Evolutionary conservation across 2,329 filamentous ascomycete genomes (phyloP).

Genomic region (Penicillium griseofulvum): DNA sequence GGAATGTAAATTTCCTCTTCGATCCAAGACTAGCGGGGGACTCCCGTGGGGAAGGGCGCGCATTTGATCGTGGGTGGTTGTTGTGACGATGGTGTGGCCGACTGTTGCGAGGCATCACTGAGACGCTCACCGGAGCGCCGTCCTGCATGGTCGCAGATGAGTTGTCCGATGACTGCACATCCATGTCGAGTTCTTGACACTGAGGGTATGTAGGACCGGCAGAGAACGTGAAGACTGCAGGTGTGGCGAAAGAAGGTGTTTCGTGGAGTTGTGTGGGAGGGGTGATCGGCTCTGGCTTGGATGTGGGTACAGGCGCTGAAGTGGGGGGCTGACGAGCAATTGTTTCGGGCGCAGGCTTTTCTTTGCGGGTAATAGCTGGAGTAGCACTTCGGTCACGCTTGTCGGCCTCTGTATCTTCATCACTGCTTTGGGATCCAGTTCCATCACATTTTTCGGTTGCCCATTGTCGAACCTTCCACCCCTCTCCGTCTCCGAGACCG

Average conservation of each 20-base stretch:
- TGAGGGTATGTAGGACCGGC: slow-evolving; percentile 41
- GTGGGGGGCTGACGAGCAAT: slow-evolving; percentile 28
- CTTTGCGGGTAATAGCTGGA: slow-evolving; percentile 35
- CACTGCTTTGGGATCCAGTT: slow-evolving; percentile 36
- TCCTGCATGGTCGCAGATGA: slow-evolving; percentile 30
- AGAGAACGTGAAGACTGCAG: slow-evolving; percentile 45
- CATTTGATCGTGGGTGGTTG: slow-evolving; percentile 37
- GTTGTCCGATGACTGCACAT: slow-evolving; percentile 44
- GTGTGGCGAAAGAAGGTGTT: slow-evolving; percentile 23
- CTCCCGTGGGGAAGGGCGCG: slow-evolving; percentile 40
- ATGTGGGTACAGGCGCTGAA: slow-evolving; percentile 28
- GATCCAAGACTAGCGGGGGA: slow-evolving; percentile 43
- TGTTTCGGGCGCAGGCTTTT: slow-evolving; percentile 27
- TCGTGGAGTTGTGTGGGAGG: slow-evolving; percentile 26
- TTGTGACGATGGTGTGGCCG: slow-evolving; percentile 42
- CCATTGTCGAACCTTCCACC: slow-evolving; percentile 63
- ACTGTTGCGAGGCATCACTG: slow-evolving; percentile 43
- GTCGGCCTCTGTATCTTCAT: slow-evolving; percentile 45
- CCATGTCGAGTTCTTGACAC: slow-evolving; percentile 39
- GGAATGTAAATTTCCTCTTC: slow-evolving; percentile 48
- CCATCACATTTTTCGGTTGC: slow-evolving; percentile 49
- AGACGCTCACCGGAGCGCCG: slow-evolving; percentile 41
- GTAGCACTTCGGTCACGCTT: slow-evolving; percentile 40
- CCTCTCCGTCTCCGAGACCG: slow-evolving; percentile 76
- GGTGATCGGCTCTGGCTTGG: slow-evolving; percentile 19